Conservation (phyloP, 2,329 filamentous ascomycete genomes). For the Aspergillus sergii region DNA sequence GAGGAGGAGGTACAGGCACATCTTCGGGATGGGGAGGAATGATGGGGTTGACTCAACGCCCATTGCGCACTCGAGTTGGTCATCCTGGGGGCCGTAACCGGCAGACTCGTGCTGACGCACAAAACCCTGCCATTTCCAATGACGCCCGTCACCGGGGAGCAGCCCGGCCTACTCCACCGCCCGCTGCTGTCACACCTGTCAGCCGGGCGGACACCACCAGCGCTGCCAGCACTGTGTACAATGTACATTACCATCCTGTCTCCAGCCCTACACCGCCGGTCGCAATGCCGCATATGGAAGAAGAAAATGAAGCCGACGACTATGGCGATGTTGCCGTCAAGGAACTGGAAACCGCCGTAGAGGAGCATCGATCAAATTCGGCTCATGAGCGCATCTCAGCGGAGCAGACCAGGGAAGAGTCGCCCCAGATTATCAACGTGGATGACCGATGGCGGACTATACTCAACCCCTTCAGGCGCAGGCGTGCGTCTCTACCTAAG, state of each 20-base stretch:
- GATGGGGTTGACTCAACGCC: constrained; percentile 38
- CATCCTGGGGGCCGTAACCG: constrained; percentile 27
- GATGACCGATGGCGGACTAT: constrained; percentile 53
- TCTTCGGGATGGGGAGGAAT: constrained; percentile 44
- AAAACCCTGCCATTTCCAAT: constrained; percentile 16
- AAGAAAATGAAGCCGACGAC: constrained; percentile 31
- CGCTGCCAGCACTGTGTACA: constrained; percentile 65
- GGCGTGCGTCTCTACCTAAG: constrained; percentile 60
- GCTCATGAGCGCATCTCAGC: constrained; percentile 21
- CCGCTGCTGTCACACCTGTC: constrained; percentile 57
- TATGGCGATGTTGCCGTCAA: constrained; percentile 22
- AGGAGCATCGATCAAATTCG: constrained; percentile 10
- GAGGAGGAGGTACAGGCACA: constrained; percentile 37
- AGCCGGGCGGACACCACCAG: constrained; percentile 64
- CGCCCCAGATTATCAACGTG: constrained; percentile 32
- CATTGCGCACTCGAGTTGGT: constrained; percentile 38
- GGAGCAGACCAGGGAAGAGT: constrained; percentile 33
- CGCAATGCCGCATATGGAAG: constrained; percentile 37
- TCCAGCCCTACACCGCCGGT: constrained; percentile 50
- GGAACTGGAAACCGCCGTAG: constrained; percentile 23
- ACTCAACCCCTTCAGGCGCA: constrained; percentile 60
- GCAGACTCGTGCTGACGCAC: constrained; percentile 15
- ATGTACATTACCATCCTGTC: constrained; percentile 62
- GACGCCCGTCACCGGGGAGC: constrained; percentile 21
- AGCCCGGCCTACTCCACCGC: constrained; percentile 45